A percentile compares a stretch with the other conserved stretches of the same genome.
Conservation (phyloP, 257 asterid species). For the Linaria vulgaris region DNA sequence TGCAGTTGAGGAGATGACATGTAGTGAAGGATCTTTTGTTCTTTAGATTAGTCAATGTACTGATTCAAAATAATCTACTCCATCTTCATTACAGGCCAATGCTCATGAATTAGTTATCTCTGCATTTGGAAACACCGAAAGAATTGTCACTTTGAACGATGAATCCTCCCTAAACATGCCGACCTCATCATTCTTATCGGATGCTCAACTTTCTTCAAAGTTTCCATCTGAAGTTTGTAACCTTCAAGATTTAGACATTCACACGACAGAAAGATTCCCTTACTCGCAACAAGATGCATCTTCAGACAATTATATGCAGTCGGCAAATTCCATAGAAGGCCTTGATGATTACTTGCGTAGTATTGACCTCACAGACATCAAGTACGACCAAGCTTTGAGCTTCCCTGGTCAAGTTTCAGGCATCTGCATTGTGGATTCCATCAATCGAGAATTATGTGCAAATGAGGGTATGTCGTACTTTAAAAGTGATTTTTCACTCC, state of each 20-base stretch:
- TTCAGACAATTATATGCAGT: conserved; percentile 53
- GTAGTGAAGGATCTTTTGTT: no score
- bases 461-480: conserved; percentile 47
- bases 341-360: conserved; percentile 59
- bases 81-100: conserved; percentile 49
- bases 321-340: conserved; percentile 32
- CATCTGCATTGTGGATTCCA: conserved; percentile 44
- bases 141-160: conserved; percentile 57
- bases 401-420: conserved; percentile 37
- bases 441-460: conserved; percentile 38
- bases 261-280: conserved; percentile 31
- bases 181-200: conserved; percentile 34
- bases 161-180: conserved; percentile 42
- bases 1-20: no score
- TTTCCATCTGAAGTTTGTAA: conserved; percentile 34
- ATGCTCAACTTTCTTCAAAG: conserved; percentile 38
- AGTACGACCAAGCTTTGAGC: conserved; percentile 39
- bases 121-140: conserved; percentile 62
- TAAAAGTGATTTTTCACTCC: conserved; percentile 38
- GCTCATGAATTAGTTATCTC: conserved; percentile 53
- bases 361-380: conserved; percentile 46
- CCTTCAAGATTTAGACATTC: conserved; percentile 36
- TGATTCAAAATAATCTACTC: conserved; percentile 11
- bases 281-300: conserved; percentile 37
- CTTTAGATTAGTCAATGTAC: background rate